Percentiles rank a stretch among this genome's conserved stretches.
Conservation (phyloP, 306 rosid species). For the Vicia villosa region DNA sequence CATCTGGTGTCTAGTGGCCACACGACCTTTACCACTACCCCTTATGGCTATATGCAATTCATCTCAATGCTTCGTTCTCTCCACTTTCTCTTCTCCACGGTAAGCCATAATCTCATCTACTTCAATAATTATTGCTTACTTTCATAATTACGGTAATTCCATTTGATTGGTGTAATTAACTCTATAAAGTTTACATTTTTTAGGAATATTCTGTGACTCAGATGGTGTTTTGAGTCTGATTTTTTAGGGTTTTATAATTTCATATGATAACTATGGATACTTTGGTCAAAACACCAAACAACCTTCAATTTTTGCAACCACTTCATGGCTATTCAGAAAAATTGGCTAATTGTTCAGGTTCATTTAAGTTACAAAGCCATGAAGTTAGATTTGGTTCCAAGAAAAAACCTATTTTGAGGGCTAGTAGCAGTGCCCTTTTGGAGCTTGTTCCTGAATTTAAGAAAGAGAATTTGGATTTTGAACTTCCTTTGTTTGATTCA, state of each 20-base stretch:
- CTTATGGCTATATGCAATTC: constrained; percentile 6
- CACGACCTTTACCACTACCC: constrained; percentile 51
- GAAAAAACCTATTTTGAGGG: constrained; percentile 60
- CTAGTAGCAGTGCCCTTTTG: constrained; percentile 64
- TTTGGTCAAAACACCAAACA: constrained; percentile 87
- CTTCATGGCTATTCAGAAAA: constrained; percentile 79
- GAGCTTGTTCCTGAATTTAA: constrained; percentile 96
- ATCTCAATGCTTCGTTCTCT: constrained; percentile 38
- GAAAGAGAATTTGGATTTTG: constrained; percentile 87
- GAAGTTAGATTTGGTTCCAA: constrained; percentile 65
- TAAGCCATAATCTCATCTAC: constrained; percentile 45
- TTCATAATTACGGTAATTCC: not conserved
- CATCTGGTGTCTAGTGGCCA: constrained; percentile 47
- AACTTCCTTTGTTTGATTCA: constrained; percentile 84
- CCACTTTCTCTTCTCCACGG: constrained; percentile 39
- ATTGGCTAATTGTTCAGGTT: constrained; percentile 45
- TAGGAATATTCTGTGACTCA: constrained; percentile 18
- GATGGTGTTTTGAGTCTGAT: constrained; percentile 37
- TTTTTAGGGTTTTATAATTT: constrained; percentile 31
- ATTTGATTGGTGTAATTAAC: not conserved
- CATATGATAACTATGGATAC: constrained; percentile 69
- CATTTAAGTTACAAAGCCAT: constrained; percentile 56
- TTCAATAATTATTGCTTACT: not conserved
- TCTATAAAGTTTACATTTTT: constrained; percentile 5
- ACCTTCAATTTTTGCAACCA: constrained; percentile 76